phyloP scores from a whole-genome alignment of 345 rosid genomes.

The Eucalyptus leucophloia region DNA sequence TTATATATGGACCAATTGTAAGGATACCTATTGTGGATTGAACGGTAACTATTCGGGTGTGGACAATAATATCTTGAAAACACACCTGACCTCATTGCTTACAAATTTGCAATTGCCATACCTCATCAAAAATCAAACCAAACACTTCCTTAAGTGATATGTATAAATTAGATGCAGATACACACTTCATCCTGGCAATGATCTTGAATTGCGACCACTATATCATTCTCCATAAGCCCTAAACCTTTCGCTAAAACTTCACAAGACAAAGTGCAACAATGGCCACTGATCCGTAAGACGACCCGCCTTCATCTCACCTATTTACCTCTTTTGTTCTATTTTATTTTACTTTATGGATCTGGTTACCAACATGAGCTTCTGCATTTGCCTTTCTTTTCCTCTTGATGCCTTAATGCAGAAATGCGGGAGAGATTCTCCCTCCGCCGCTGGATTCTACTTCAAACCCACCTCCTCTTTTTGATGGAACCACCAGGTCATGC shows the following conservation, averaged over 20 bases:
- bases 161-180: background rate
- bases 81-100: background rate
- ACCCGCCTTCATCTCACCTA: background rate
- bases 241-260: background rate
- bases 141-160: background rate
- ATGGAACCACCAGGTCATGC: slow-evolving; percentile 57
- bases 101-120: background rate
- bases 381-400: background rate
- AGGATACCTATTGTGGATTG: background rate
- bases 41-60: background rate
- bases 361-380: background rate
- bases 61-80: background rate
- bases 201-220: background rate
- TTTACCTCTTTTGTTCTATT: background rate
- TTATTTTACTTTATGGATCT: background rate
- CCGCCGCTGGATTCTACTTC: slow-evolving; percentile 37
- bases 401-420: background rate
- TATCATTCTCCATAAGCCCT: background rate
- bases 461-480: slow-evolving; percentile 60
- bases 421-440: slow-evolving; percentile 26
- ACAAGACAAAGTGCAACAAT: background rate
- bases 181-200: background rate
- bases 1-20: background rate
- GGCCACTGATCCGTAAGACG: background rate
- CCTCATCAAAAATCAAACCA: background rate